Percentiles rank a stretch among this genome's conserved stretches.
Conservation (phyloP, 352 stramenopile species). For the Pythium utonaiense region DNA sequence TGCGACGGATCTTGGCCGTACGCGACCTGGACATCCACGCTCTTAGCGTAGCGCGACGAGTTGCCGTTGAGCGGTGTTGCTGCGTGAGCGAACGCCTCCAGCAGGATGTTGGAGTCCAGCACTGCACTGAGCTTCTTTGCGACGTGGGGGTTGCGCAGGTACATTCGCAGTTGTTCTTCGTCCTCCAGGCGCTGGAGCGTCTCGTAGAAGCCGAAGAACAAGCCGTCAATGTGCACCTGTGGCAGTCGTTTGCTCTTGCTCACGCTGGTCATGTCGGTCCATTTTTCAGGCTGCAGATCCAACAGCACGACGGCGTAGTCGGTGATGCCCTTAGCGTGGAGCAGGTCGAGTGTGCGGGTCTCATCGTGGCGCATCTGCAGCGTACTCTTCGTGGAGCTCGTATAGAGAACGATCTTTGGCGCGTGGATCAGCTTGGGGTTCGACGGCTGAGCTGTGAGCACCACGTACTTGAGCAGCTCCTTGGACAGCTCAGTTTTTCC, state of each 20-base stretch:
- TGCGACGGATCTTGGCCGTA: conserved; percentile 43
- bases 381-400: conserved; percentile 81
- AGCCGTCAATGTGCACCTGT: conserved; percentile 63
- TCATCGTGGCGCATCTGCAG: conserved; percentile 81
- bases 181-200: conserved; percentile 73
- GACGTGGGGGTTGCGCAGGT: conserved; percentile 65
- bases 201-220: conserved; percentile 82
- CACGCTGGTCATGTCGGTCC: conserved; percentile 59
- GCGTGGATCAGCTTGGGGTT: neutral
- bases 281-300: conserved; percentile 58
- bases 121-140: conserved; percentile 57
- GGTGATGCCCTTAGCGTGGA: conserved; percentile 65
- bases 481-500: conserved; percentile 79
- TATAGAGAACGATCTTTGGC: conserved; percentile 57
- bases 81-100: conserved; percentile 73
- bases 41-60: conserved; percentile 72
- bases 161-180: conserved; percentile 76
- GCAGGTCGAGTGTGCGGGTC: conserved; percentile 57
- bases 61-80: conserved; percentile 66
- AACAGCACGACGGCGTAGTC: conserved; percentile 70
- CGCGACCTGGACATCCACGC: conserved; percentile 44
- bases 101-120: conserved; percentile 66
- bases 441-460: conserved; percentile 48
- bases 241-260: conserved; percentile 71
- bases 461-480: conserved; percentile 75